Conservation (phyloP, 73 alveolate species). For the Stentor roeselii region DNA sequence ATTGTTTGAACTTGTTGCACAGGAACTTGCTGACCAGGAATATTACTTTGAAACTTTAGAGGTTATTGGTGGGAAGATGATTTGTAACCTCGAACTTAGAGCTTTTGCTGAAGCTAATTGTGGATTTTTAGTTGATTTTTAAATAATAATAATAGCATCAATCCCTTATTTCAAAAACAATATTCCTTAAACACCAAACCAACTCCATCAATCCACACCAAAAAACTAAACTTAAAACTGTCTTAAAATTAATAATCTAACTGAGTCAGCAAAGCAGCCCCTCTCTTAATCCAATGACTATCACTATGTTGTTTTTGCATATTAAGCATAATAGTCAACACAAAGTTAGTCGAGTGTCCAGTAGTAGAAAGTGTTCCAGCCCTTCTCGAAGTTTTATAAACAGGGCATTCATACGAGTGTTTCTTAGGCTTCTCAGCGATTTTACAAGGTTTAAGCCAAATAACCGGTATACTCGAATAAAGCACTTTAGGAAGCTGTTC, state of each 20-base stretch:
- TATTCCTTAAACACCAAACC: too few species aligned
- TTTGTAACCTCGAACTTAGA: too few species aligned
- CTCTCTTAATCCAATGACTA: conserved; percentile 99
- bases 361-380: conserved; percentile 99
- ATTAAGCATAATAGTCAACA: conserved; percentile 86
- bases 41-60: background rate
- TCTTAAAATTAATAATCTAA: conserved; percentile 74
- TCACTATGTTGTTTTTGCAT: conserved; percentile 86
- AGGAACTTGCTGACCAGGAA: background rate
- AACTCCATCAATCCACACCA: too few species aligned
- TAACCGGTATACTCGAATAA: conserved; percentile 80
- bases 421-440: conserved; percentile 40
- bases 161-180: too few species aligned
- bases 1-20: background rate
- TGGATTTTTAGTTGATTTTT: too few species aligned
- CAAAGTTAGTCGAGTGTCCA: conserved; percentile 99
- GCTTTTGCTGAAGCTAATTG: too few species aligned
- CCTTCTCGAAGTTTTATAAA: conserved; percentile 97
- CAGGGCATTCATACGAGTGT: conserved; percentile 92
- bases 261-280: conserved; percentile 97
- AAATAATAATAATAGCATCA: too few species aligned
- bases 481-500: conserved; percentile 94
- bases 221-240: background rate
- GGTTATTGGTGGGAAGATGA: too few species aligned
- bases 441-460: conserved; percentile 88